A percentile compares a stretch with the other conserved stretches of the same genome.
phyloP scores from a whole-genome alignment of 345 rosid species.

The Gossypium stocksii region DNA sequence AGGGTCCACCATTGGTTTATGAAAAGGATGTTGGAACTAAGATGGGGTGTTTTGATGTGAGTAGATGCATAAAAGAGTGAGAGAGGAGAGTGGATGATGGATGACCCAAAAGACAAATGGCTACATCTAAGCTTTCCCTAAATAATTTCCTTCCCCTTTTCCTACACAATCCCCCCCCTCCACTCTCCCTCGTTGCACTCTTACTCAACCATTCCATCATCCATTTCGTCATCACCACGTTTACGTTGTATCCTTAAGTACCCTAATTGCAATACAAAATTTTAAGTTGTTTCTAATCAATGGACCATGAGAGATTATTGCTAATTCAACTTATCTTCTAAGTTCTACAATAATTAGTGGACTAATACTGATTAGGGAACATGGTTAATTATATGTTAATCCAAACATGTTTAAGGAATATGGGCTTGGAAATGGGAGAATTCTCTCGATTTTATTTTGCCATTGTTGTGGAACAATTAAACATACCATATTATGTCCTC shows the following conservation, averaged over 20 bases:
- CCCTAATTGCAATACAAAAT: constrained; percentile 18
- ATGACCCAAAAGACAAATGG: constrained; percentile 25
- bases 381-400: neutral
- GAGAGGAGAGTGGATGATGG: constrained; percentile 31
- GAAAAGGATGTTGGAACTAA: constrained; percentile 50
- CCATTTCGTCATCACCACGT: constrained; percentile 67
- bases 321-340: constrained; percentile 23
- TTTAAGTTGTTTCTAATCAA: neutral
- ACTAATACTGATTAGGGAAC: constrained; percentile 13
- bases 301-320: neutral
- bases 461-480: neutral
- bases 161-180: constrained; percentile 36
- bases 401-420: neutral
- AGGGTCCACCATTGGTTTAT: constrained; percentile 42
- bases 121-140: constrained; percentile 17
- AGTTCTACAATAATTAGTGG: neutral
- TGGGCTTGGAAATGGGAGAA: neutral
- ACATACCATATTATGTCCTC: constrained; percentile 13
- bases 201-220: constrained; percentile 71
- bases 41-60: constrained; percentile 32
- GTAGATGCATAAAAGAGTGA: constrained; percentile 13
- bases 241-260: constrained; percentile 17
- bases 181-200: constrained; percentile 51
- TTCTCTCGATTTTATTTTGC: neutral
- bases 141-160: constrained; percentile 29